Base-by-base conservation (phyloP, 768 basidiomycete genomes). In the Tylopilus vinaceipallidus region DNA sequence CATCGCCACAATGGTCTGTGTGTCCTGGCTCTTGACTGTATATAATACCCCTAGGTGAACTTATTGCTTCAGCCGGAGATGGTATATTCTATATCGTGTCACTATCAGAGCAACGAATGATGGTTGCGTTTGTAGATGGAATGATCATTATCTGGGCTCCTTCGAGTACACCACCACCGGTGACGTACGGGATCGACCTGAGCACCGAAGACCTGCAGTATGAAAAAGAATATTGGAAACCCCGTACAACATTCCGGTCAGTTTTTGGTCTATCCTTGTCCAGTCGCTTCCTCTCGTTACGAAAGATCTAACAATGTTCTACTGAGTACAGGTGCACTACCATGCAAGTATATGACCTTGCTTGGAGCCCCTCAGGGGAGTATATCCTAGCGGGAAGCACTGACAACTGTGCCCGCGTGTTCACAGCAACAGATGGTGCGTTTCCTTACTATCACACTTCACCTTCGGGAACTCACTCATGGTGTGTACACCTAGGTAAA, bases 131-230 rank as follows among this genome's bases (percentile, higher is more conserved):
- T 35, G 12, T 26, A 97, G 95, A 99, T 72, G 97, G 97, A 12
- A 94, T 95, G 86, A 85, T 99, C 52, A 91, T 98, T 42, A 82
- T 99, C 14, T 99, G 97, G 97, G 84, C 89, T 0, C 91, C 83
- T 9, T 86, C 88, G 4, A 79, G 83, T 20, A 82, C 78, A 27
- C 86, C 91, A 0, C 83, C 85, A 45, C 69, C 81, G 2, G 77
- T 73, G 36, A 80, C 82, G 13, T 95, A 91, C 65, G 93, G 93
- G n/a, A 88, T 84, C 58, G 91, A 93, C 63, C 72, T 86, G 39
- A 80, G 72, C 43, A 69, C 81, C 0, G 93, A 92, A 50, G 94
- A 97, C 55, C 55, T 87, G 24, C 86, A 87, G 62, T 82, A 86
- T 55, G 95, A 97, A 69, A 95, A 92, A 69, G 97, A 99, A 63